Percentiles rank a stretch among this genome's conserved stretches.
Conservation (phyloP, 495 filamentous ascomycete genomes). For the Oleoguttula mirabilis region DNA sequence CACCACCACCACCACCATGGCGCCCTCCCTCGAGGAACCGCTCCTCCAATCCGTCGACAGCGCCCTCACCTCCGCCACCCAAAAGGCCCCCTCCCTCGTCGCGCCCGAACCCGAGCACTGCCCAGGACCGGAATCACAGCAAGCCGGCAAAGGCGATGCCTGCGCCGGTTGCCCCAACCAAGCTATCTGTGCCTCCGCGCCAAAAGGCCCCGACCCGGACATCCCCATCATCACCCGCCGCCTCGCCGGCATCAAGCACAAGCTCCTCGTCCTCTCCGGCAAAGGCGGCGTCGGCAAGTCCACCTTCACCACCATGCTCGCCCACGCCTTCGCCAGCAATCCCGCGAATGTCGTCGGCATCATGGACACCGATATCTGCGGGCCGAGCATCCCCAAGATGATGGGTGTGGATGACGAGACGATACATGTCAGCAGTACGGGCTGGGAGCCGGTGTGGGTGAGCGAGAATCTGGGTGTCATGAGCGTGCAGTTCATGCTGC, state of each 20-base stretch:
- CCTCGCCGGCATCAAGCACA: constrained; percentile 70
- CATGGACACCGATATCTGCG: constrained; percentile 96
- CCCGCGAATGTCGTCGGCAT: constrained; percentile 66
- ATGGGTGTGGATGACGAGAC: constrained; percentile 89
- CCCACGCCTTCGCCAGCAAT: constrained; percentile 74
- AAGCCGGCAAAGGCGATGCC: constrained; percentile 74
- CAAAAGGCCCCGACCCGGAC: constrained; percentile 93
- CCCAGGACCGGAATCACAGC: constrained; percentile 79
- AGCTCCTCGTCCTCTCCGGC: constrained; percentile 80
- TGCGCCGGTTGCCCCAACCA: constrained; percentile 95
- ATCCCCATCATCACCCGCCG: constrained; percentile 75
- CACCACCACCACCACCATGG: constrained; percentile 44
- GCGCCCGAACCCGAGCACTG: constrained; percentile 97
- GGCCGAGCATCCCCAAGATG: constrained; percentile 93
- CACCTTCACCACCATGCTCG: constrained; percentile 77
- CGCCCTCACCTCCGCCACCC: constrained; percentile 51
- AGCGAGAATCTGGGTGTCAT: constrained; percentile 84
- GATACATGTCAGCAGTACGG: constrained; percentile 69
- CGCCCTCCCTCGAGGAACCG: constrained; percentile 59
- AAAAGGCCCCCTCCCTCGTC: constrained; percentile 64
- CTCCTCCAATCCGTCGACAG: constrained; percentile 41
- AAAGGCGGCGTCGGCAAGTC: constrained; percentile 97
- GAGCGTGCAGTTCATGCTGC: constrained; percentile 96
- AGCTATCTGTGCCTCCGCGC: constrained; percentile 81
- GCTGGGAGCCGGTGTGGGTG: constrained; percentile 92